Percentiles rank a stretch among this genome's conserved stretches.
Evolutionary conservation across 305 asterid genomes (phyloP).

Genomic region (Solanum aculeatissimum): DNA sequence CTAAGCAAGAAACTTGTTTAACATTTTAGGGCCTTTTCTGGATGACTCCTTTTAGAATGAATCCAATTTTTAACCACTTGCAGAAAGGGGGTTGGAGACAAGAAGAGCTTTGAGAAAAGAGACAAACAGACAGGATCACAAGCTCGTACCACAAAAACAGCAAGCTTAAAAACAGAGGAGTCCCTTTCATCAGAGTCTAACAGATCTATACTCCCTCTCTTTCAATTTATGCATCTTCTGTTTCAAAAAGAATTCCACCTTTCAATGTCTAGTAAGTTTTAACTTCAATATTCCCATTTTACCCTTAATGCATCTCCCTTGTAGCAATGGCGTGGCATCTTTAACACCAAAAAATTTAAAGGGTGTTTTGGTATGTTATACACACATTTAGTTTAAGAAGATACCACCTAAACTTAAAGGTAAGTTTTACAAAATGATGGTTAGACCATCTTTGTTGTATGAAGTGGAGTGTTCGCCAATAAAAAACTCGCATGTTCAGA

Average conservation of each 20-base stretch:
- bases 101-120: not conserved
- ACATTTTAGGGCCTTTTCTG: not conserved
- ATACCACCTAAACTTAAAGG: too few relatives aligned
- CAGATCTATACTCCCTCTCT: not conserved
- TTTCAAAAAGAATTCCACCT: not conserved
- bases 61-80: not conserved
- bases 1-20: not conserved
- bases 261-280: not conserved
- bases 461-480: too few relatives aligned
- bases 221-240: not conserved
- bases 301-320: not conserved
- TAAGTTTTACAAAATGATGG: too few relatives aligned
- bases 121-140: not conserved
- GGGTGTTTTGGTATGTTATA: not conserved
- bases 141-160: not conserved
- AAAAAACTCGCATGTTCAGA: too few relatives aligned
- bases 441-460: too few relatives aligned
- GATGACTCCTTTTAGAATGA: not conserved
- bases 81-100: not conserved
- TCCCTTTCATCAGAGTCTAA: not conserved
- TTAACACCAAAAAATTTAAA: not conserved
- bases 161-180: not conserved
- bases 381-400: not conserved
- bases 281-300: not conserved
- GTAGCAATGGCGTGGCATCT: not conserved